Base-by-base conservation (phyloP, 2,329 filamentous ascomycete genomes). In the Fusarium nodosum region DNA sequence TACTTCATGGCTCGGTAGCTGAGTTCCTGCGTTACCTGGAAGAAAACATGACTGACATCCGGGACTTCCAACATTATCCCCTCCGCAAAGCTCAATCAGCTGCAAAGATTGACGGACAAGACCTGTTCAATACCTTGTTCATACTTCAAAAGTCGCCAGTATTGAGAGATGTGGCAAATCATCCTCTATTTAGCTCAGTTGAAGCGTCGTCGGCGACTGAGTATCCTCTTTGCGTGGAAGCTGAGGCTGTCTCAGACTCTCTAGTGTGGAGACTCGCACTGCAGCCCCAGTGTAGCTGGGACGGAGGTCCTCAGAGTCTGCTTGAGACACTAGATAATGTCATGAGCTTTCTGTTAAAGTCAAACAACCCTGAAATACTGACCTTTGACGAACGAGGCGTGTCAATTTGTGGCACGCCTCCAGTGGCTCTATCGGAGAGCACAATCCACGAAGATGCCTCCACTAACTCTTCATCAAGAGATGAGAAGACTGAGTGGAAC, bases 161-260 rank as follows among this genome's bases (percentile, higher is more conserved):
- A n/a, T 30, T 39, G 1, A 60, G 64, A 1, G 52, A 28, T 1
- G 48, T 8, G 1, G 33, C 38, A 8, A 22, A 48, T 0, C 39
- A 74, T 2, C 53, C 71, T 1, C 75, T 95, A 5, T 88, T 92
- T 70, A 83, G 82, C 38, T 93, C 92, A 3, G 77, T 92, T 2
- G 83, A 85, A 18, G 88, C 90, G 1, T 80, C 82, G 5, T 90
- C 93, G 0, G 86, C 90, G 24, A 89, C 95, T 2, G 93, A 97
- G 68, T 97, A 94, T 77, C 90, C 93, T 0, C 80, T 97, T 5
- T 96, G 93, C 72, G 86, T 93, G 3, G 94, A 97, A 79, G 88
- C 96, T 77, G 93, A 97, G 76, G 79, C 87, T 8, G 77, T 86
- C 0, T 81, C 79, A 0, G 79, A 86, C 20, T 74, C 79, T 0